These are phyloP conservation scores for Lunasporangiospora selenospora DNA, from an alignment of 192 early-diverging fungal species.

Conservation along the genomic window DNA sequence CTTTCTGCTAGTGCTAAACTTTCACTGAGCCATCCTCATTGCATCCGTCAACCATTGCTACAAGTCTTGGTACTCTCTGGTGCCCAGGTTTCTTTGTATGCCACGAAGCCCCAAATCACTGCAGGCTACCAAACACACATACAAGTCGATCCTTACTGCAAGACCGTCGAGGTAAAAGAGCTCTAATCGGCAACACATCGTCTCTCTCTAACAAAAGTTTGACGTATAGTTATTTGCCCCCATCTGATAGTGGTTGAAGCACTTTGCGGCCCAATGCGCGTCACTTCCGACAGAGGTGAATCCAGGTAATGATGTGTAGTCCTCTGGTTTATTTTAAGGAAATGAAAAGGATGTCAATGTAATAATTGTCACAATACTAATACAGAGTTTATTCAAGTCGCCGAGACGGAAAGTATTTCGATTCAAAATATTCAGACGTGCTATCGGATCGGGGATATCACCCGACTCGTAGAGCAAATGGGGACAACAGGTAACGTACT, in stretches of 20 bases:
- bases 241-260: constrained; percentile 31
- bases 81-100: constrained; percentile 22
- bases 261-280: constrained; percentile 13
- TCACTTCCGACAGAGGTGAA: not conserved
- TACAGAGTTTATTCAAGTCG: not conserved
- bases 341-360: too few relatives aligned
- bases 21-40: too few relatives aligned
- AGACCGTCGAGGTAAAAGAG: constrained; percentile 28
- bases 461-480: not conserved
- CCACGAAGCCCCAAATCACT: constrained; percentile 22
- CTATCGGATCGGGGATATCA: constrained; percentile 23
- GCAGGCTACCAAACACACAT: constrained; percentile 25
- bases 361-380: too few relatives aligned
- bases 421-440: constrained; percentile 7
- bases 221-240: too few relatives aligned
- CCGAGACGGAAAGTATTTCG: not conserved
- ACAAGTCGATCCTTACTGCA: constrained; percentile 34
- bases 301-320: constrained; percentile 1
- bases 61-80: constrained; percentile 30
- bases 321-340: too few relatives aligned
- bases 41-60: too few relatives aligned
- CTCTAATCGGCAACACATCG: too few relatives aligned
- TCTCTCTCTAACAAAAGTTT: too few relatives aligned
- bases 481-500: too few relatives aligned
- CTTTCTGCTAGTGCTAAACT: too few relatives aligned